Conservation (phyloP, 331 rosid species). For the Acacia concinna region DNA sequence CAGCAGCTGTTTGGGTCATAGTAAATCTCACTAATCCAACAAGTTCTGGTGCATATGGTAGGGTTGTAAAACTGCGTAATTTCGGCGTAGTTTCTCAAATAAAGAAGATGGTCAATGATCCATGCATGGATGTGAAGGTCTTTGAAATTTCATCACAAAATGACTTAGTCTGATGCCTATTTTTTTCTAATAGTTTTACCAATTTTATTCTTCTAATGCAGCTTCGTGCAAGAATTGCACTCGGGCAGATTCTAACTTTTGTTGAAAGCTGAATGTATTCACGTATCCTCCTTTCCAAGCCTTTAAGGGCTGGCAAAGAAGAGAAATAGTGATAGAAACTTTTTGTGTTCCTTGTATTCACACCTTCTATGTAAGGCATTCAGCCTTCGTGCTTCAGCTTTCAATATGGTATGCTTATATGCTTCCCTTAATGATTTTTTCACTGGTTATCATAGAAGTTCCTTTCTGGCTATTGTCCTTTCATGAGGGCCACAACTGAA, state of each 20-base stretch:
- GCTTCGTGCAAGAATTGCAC: constrained; percentile 71
- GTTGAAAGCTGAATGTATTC: constrained; percentile 50
- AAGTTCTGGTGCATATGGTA: constrained; percentile 52
- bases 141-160: constrained; percentile 25
- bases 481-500: constrained; percentile 8
- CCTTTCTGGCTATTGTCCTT: constrained; percentile 21
- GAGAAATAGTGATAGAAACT: constrained; percentile 32
- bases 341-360: constrained; percentile 24
- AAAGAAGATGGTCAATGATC: constrained; percentile 73
- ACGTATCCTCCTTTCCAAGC: constrained; percentile 24
- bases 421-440: constrained; percentile 16
- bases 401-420: constrained; percentile 51
- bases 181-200: constrained; percentile 20
- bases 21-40: constrained; percentile 69
- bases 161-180: background rate
- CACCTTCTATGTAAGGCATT: constrained; percentile 29
- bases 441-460: constrained; percentile 19
- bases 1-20: constrained; percentile 69
- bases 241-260: constrained; percentile 55
- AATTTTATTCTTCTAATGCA: constrained; percentile 38
- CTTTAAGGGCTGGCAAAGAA: constrained; percentile 25
- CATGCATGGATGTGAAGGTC: constrained; percentile 81
- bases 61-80: constrained; percentile 53
- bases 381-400: constrained; percentile 38
- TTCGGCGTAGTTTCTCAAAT: constrained; percentile 73